A percentile compares a stretch with the other conserved stretches of the same genome.
Conservation (phyloP, 441 rosid species). For the Francoa sonchifolia region DNA sequence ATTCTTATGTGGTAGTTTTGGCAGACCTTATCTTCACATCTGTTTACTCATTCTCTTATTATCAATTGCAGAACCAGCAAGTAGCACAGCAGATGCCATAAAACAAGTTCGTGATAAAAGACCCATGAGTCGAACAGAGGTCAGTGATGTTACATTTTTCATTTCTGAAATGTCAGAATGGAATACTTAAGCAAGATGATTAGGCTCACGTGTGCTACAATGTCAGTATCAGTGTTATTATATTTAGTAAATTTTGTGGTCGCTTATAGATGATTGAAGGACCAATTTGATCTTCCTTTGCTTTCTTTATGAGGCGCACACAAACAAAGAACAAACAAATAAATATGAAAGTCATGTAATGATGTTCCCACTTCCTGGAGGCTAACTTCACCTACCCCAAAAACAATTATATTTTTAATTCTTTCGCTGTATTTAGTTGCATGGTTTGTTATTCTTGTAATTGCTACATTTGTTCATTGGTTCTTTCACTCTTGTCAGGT, state of each 20-base stretch:
- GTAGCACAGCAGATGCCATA: slow-evolving; percentile 50
- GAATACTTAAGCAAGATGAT: no score
- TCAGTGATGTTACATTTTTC: slow-evolving; percentile 21
- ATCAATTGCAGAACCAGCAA: slow-evolving; percentile 34
- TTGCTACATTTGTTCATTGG: slow-evolving; percentile 4
- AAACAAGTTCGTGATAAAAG: slow-evolving; percentile 63
- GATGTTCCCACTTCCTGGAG: no score
- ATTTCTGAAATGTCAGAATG: slow-evolving; percentile 5
- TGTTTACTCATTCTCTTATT: slow-evolving; percentile 6
- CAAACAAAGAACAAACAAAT: not conserved
- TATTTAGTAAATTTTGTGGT: no score
- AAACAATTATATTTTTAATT: not conserved
- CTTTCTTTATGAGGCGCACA: not conserved
- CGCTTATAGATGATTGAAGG: not conserved
- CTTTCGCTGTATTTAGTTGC: slow-evolving; percentile 2
- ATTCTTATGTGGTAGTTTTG: not conserved
- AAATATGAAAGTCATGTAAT: no score
- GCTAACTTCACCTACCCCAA: not conserved
- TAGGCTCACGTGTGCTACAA: no score
- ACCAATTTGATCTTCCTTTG: not conserved
- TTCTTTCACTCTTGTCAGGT: slow-evolving; percentile 34
- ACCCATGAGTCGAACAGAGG: slow-evolving; percentile 93
- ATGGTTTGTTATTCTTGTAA: not conserved
- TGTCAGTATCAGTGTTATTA: no score
- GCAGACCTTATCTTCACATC: slow-evolving; percentile 1